Conservation (phyloP, 306 rosid genomes). For the Prunus fruticosa region DNA sequence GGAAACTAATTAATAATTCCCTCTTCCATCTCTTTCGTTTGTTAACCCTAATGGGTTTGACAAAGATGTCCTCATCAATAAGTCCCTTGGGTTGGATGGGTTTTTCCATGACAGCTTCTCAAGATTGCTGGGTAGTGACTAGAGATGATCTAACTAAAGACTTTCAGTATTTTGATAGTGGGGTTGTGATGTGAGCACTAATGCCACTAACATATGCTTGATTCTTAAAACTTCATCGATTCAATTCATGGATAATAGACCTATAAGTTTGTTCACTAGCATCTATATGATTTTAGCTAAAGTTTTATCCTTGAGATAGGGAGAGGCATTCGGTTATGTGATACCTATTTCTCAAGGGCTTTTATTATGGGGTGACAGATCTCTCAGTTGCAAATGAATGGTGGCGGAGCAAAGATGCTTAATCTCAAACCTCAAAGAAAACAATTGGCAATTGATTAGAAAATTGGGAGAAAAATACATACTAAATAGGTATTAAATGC, state of each 20-base stretch:
- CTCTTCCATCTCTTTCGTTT: too few species aligned
- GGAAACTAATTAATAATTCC: too few species aligned
- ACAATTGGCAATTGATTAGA: background rate
- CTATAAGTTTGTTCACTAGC: background rate
- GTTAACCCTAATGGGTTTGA: too few species aligned
- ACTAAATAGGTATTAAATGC: slow-evolving; percentile 89
- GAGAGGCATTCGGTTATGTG: background rate
- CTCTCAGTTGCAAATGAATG: background rate
- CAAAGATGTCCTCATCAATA: too few species aligned
- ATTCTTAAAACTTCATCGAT: background rate
- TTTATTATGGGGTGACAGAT: background rate
- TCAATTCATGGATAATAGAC: background rate
- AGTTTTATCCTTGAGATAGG: background rate
- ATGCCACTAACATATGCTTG: background rate
- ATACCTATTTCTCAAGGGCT: background rate
- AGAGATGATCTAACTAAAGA: background rate
- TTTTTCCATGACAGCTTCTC: background rate
- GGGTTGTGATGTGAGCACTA: background rate
- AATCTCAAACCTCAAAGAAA: background rate
- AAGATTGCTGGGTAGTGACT: background rate
- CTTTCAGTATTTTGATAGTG: background rate
- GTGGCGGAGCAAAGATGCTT: background rate
- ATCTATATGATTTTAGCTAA: background rate
- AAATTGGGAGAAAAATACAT: slow-evolving; percentile 34
- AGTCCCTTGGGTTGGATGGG: too few species aligned